These are phyloP conservation scores for Vairimorpha necatrix DNA, from an alignment of 371 early-diverging fungal genomes.

Conservation along the genomic window DNA sequence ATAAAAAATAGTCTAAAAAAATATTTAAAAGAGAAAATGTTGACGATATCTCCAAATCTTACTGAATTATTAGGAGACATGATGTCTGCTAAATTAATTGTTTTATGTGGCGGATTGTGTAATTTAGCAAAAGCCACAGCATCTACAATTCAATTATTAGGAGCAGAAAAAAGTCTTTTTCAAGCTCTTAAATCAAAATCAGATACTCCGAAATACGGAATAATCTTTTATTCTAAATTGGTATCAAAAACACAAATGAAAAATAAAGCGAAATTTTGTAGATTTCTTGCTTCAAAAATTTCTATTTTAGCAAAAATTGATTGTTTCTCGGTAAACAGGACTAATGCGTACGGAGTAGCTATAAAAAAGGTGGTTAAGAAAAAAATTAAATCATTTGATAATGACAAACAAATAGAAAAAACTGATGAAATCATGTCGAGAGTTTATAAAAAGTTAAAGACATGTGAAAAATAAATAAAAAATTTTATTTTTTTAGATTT, in stretches of 20 bases:
- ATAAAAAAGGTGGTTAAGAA: slow-evolving; percentile 86
- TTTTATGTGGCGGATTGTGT: slow-evolving; percentile 87
- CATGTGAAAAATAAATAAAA: too few relatives aligned
- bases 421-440: slow-evolving; percentile 83
- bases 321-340: slow-evolving; percentile 80
- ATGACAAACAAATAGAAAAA: slow-evolving; percentile 73
- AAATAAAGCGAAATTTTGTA: slow-evolving; percentile 93
- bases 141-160: slow-evolving; percentile 92
- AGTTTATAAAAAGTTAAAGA: slow-evolving; percentile 65
- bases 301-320: slow-evolving; percentile 68
- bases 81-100: slow-evolving; percentile 84
- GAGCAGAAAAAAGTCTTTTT: slow-evolving; percentile 96
- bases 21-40: slow-evolving; percentile 79
- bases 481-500: slow-evolving; percentile 1
- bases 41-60: slow-evolving; percentile 89
- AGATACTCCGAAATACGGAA: slow-evolving; percentile 96
- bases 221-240: slow-evolving; percentile 87
- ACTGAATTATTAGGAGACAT: slow-evolving; percentile 87
- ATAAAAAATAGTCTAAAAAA: slow-evolving; percentile 69
- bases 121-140: slow-evolving; percentile 92
- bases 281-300: slow-evolving; percentile 88
- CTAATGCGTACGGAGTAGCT: slow-evolving; percentile 84
- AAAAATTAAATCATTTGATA: slow-evolving; percentile 81
- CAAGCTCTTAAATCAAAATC: slow-evolving; percentile 88
- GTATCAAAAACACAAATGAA: slow-evolving; percentile 83